phyloP scores from a whole-genome alignment of 2,329 filamentous ascomycete genomes.

The Xylariaceae sp. region DNA sequence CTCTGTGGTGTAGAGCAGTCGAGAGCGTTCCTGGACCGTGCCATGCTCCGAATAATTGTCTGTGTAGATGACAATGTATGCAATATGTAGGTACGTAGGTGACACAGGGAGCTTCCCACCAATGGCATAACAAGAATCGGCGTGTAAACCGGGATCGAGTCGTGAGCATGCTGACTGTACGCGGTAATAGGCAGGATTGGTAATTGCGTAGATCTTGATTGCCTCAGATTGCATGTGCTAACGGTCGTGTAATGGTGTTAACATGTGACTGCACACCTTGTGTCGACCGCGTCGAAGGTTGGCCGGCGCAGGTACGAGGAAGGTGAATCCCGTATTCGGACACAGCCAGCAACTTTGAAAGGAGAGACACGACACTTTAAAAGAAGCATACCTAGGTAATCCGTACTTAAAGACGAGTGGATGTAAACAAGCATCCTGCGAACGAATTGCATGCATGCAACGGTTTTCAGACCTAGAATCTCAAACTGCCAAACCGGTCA shows the following conservation, averaged over 20 bases:
- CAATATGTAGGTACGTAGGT: not conserved
- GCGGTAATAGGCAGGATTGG: no score
- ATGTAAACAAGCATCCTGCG: no score
- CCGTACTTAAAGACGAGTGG: no score
- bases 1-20: not conserved
- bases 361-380: no score
- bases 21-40: not conserved
- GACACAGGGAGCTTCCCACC: not conserved
- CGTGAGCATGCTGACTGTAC: not conserved
- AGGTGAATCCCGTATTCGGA: not conserved
- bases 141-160: not conserved
- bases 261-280: not conserved
- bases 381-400: no score
- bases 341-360: no score
- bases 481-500: not conserved
- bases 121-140: not conserved
- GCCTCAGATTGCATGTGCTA: not conserved
- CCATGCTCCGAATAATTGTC: not conserved
- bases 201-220: no score
- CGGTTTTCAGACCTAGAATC: not conserved
- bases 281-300: not conserved
- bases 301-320: not conserved
- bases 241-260: not conserved
- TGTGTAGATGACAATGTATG: not conserved
- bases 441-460: no score